Evolutionary conservation across 2,329 filamentous ascomycete species (phyloP).

Genomic region (Penicillium sp.): DNA sequence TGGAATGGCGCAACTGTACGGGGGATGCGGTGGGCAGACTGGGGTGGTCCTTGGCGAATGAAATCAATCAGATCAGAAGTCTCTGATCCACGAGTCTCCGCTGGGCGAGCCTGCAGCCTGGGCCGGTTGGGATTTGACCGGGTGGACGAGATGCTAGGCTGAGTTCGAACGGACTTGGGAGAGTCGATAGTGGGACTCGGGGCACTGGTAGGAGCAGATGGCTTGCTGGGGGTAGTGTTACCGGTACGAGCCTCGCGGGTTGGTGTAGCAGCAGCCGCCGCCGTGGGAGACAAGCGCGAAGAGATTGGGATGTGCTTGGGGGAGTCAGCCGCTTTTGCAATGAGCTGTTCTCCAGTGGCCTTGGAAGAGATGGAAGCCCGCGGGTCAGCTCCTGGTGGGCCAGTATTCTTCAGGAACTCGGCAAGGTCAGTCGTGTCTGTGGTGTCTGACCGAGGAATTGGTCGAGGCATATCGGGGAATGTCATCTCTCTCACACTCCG

Average conservation of each 20-base stretch:
- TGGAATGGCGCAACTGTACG: constrained; percentile 82
- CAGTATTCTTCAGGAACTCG: constrained; percentile 39
- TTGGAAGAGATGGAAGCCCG: constrained; percentile 23
- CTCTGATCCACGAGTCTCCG: constrained; percentile 61
- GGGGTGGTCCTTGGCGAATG: constrained; percentile 80
- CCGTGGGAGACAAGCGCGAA: constrained; percentile 19
- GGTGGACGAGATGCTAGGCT: constrained; percentile 15
- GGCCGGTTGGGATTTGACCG: constrained; percentile 33
- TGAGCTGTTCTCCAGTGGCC: constrained; percentile 20
- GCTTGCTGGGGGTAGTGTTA: constrained; percentile 77
- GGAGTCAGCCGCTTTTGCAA: constrained; percentile 16
- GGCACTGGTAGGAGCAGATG: constrained; percentile 64
- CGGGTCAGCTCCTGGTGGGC: constrained; percentile 29
- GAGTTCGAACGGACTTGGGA: constrained; percentile 11
- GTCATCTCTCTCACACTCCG: constrained; percentile 75
- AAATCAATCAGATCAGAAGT: constrained; percentile 93
- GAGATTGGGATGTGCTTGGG: constrained; percentile 28
- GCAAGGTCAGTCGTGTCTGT: constrained; percentile 40
- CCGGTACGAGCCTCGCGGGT: constrained; percentile 72
- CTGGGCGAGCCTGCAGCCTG: constrained; percentile 70
- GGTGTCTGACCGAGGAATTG: constrained; percentile 34
- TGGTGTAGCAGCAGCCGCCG: constrained; percentile 28
- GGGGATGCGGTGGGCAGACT: constrained; percentile 68
- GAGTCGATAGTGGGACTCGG: not conserved
- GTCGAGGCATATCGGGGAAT: constrained; percentile 37